Base-by-base conservation (phyloP, 2,329 filamentous ascomycete genomes). In the Colletotrichum abscissum region DNA sequence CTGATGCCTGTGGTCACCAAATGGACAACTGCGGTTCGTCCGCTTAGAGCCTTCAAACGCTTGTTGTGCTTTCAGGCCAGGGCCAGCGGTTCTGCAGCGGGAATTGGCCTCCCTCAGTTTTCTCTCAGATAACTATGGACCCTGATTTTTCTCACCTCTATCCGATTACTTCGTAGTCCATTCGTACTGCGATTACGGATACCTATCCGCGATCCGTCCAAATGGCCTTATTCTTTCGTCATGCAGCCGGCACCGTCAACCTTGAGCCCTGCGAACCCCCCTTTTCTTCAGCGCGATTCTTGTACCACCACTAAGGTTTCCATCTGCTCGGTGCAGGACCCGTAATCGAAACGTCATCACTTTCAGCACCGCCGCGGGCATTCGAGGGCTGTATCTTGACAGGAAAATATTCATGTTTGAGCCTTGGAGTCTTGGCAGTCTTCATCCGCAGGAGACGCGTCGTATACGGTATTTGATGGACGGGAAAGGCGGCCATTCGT, bases 321-420 rank as follows among this genome's bases (percentile, higher is more conserved):
- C 22, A n/a, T 30, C 16, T 58, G 46, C n/a, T 56, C 16, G 63
- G 33, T 28, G 46, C 19, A n/a, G 57, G 28, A 11, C 60, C 57
- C 59, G 54, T 60, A 70, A 70, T 69, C 24, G 11, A 11, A 65
- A 59, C 67, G 67, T 73, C 67, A 73, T 73, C 59, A 52, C 38
- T 65, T 30, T 49, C 28, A 42, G 52, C 33, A 24, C 46, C 26
- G 30, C 42, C n/a, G 46, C 57, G 14, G 14, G 46, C 42, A 38
- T 28, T 63, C n/a, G 16, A 38, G 54, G 52, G 19, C 12, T 38
- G 46, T 26, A 54, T 33, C 24, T 64, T 38, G 4, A 35, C 12
- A 46, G 3, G 16, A 42, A 42, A n/a, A 49, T 35, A n/a, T 7
- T 49, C 8, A 8, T n/a, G 42, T 49, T n/a, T 49, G 19, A 49